Percentiles rank a stretch among this genome's conserved stretches.
Evolutionary conservation across 768 basidiomycete genomes (phyloP).

Genomic region (Termitomyces sp.): DNA sequence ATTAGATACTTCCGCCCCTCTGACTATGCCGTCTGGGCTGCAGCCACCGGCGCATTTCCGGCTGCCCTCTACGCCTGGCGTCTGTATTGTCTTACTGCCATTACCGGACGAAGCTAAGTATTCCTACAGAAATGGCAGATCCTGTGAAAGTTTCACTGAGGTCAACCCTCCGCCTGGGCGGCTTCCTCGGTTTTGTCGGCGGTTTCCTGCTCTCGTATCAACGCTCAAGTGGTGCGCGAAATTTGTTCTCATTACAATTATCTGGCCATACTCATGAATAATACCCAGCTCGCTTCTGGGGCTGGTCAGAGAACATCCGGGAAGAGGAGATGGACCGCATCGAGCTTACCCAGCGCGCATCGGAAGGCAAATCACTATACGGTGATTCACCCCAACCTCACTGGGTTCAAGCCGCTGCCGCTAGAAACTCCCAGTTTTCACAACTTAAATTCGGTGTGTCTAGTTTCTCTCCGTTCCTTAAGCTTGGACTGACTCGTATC

Average conservation of each 20-base stretch:
- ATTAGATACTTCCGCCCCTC: constrained; percentile 84
- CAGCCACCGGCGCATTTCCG: constrained; percentile 78
- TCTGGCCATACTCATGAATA: neutral
- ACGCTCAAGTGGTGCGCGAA: constrained; percentile 73
- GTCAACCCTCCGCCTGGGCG: constrained; percentile 49
- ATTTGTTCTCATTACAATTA: constrained; percentile 5
- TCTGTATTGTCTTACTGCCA: constrained; percentile 34
- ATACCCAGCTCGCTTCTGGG: constrained; percentile 84
- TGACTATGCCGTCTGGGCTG: constrained; percentile 86
- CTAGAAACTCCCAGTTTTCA: constrained; percentile 88
- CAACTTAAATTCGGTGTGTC: constrained; percentile 86
- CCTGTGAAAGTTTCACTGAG: constrained; percentile 35
- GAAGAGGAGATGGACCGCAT: constrained; percentile 76
- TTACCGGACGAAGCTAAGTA: constrained; percentile 9
- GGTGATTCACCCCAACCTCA: constrained; percentile 77
- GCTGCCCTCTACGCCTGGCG: constrained; percentile 80
- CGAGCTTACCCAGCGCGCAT: constrained; percentile 74
- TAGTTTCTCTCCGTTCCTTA: neutral
- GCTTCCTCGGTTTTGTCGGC: constrained; percentile 79
- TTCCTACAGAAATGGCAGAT: constrained; percentile 45
- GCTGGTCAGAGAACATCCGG: constrained; percentile 85
- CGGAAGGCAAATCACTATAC: constrained; percentile 81
- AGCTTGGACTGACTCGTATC: constrained; percentile 13
- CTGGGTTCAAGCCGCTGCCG: constrained; percentile 86
- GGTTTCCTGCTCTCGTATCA: constrained; percentile 95